Conservation (phyloP, 441 rosid genomes). For the Hura crepitans region DNA sequence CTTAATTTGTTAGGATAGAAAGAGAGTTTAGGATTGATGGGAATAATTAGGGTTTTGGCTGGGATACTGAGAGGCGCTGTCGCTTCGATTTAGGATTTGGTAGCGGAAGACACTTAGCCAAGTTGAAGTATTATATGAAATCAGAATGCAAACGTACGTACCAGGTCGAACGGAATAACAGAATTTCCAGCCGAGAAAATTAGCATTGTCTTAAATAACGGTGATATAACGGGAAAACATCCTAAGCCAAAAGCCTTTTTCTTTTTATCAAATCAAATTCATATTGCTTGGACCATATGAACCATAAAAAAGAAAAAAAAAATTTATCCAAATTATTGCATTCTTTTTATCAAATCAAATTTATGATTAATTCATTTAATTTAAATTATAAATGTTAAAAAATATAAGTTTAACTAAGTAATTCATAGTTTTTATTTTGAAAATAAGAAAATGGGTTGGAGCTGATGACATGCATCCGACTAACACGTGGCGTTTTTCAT, state of each 20-base stretch:
- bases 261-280: too few species aligned
- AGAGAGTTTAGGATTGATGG: neutral
- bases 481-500: too few species aligned
- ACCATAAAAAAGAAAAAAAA: too few species aligned
- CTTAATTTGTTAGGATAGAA: neutral
- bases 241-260: neutral
- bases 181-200: neutral
- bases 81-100: constrained; percentile 7
- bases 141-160: neutral
- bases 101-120: neutral
- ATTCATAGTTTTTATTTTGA: too few species aligned
- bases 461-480: too few species aligned
- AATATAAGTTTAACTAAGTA: too few species aligned
- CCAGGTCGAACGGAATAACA: constrained; percentile 13
- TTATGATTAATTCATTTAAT: too few species aligned
- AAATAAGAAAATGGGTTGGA: too few species aligned
- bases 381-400: too few species aligned
- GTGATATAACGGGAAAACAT: constrained; percentile 5
- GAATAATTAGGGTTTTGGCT: constrained; percentile 17
- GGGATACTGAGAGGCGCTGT: neutral
- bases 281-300: too few species aligned
- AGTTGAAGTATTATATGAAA: constrained; percentile 12
- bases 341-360: too few species aligned
- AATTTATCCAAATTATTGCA: too few species aligned
- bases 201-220: constrained; percentile 4